Conservation (phyloP, 768 basidiomycete species). For the Trametes maxima region DNA sequence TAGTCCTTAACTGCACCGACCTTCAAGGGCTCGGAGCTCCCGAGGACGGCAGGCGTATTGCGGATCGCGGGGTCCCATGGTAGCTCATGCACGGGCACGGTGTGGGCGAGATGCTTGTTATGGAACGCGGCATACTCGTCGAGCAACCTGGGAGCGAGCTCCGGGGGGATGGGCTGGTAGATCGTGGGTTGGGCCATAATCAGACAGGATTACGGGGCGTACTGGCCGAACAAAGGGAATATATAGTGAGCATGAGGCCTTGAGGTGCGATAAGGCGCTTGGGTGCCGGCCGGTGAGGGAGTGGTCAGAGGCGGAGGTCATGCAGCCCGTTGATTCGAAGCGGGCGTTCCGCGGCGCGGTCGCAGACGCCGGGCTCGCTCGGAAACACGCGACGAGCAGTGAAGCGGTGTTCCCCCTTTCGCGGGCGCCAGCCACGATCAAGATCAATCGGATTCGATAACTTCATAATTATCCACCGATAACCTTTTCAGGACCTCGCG, state of each 20-base stretch:
- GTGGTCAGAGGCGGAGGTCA: background rate
- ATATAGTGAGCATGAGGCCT: slow-evolving; percentile 8
- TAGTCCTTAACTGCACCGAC: slow-evolving; percentile 61
- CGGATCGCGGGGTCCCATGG: slow-evolving; percentile 66
- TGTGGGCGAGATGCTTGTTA: slow-evolving; percentile 47
- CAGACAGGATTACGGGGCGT: background rate
- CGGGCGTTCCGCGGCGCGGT: background rate
- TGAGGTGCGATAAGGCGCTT: slow-evolving; percentile 11
- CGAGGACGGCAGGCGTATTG: slow-evolving; percentile 53
- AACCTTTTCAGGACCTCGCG: background rate
- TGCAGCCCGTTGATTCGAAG: no score
- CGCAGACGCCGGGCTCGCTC: background rate
- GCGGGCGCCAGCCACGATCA: slow-evolving; percentile 5
- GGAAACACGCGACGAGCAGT: background rate
- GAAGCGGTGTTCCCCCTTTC: background rate
- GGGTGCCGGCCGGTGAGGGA: background rate
- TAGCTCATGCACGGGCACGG: slow-evolving; percentile 54
- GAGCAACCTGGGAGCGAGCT: slow-evolving; percentile 58
- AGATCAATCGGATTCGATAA: slow-evolving; percentile 24
- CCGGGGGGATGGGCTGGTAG: slow-evolving; percentile 62
- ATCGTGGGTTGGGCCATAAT: slow-evolving; percentile 23
- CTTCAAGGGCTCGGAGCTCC: slow-evolving; percentile 54
- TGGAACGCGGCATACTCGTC: slow-evolving; percentile 70
- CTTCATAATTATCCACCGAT: background rate
- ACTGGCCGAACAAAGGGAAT: background rate